Base-by-base conservation (phyloP, 176 grass and related monocot genomes). In the Rhipidocladum racemiflorum region DNA sequence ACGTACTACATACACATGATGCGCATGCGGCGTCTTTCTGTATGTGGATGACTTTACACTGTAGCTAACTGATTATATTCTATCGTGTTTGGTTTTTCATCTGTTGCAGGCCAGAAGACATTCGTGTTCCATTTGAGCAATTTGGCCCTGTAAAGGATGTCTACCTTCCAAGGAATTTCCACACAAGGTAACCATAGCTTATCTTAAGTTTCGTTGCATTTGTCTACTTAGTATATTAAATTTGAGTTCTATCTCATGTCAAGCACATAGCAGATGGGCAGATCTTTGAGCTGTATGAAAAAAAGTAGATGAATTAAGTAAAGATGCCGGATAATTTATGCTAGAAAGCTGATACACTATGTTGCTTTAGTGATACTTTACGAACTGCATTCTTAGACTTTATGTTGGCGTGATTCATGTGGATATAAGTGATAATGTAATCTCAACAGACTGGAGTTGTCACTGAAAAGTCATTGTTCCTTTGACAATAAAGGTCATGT, bases 121-220 rank as follows among this genome's bases (percentile, higher is more conserved):
- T 94, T 16, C 83, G 88, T 57, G 69, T 68, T 61, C 75, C 79
- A 34, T 94, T 91, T n/a, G 91, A 94, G 72, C 80, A 87, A 82
- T 91, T 91, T 67, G 91, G 91, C 28, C 91, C 83, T 69, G 53
- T 94, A 66, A 94, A 91, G 75, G 88, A 94, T 2, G 80, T 94
- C 17, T 94, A 94, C 79, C 88, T 94, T 70, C 91, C 91, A 6
- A 91, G 81, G 76, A 94, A 94, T 68, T 91, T 91, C 53, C 87
- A 94, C 34, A 94, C 91, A 5, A 83, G 84, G 91, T 91, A 83
- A 75, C 34, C 6, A 23, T 46, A 60, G 18, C 25, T 60, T 71
- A 72, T 70, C 35, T 60, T 68, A 43, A 56, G 18, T 68, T 30
- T 56, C 4, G n/a, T 67, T 21, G 1, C 29, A 51, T 51, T 18